Percentiles rank a stretch among this genome's conserved stretches.
Conservation (phyloP, 495 filamentous ascomycete species). For the Podospora pseudopauciseta region DNA sequence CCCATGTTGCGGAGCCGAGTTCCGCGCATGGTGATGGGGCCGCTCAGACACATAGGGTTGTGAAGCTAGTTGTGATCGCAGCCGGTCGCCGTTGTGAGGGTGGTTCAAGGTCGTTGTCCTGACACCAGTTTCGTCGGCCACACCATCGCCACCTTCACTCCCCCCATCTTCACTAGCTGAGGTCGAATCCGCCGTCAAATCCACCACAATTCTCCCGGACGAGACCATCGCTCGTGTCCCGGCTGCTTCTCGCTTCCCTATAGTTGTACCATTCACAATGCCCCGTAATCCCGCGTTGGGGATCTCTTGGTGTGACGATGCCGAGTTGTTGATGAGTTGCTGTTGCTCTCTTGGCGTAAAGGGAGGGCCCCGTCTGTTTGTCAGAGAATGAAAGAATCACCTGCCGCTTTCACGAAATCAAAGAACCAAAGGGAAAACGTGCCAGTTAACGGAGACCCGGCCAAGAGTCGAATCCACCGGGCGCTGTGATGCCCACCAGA, state of each 20-base stretch:
- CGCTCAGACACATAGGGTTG: neutral
- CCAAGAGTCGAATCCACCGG: neutral
- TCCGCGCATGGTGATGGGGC: neutral
- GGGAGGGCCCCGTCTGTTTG: neutral
- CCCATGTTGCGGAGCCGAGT: neutral
- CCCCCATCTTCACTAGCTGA: neutral
- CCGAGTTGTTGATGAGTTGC: neutral
- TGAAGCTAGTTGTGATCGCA: neutral
- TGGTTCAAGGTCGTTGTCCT: neutral
- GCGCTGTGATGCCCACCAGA: neutral
- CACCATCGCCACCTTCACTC: neutral
- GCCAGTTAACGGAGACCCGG: neutral
- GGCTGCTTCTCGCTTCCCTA: neutral
- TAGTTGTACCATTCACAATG: constrained; percentile 3
- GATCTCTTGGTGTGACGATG: neutral
- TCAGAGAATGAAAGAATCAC: neutral
- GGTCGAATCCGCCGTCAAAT: constrained; percentile 5
- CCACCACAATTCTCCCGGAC: neutral
- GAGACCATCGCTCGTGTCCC: neutral
- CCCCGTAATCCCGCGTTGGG: neutral
- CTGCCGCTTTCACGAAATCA: neutral
- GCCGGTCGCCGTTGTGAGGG: neutral
- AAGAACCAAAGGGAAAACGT: neutral
- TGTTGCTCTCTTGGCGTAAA: neutral
- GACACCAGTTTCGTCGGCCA: neutral